Conservation (phyloP, 768 basidiomycete genomes). For the Russula olivacea region DNA sequence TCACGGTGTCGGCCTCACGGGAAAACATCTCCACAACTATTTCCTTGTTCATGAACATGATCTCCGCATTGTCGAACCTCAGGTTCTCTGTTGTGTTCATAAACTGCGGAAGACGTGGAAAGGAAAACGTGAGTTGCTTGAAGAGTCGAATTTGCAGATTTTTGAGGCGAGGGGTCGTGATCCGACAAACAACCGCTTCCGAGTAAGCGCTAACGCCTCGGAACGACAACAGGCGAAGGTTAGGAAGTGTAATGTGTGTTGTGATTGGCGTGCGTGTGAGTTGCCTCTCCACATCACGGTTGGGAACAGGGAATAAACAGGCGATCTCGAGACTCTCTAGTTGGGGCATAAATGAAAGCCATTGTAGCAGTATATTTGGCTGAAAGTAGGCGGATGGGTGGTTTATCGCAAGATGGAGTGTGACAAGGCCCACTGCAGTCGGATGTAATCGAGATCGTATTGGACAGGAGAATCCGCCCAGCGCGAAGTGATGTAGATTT, state of each 20-base stretch:
- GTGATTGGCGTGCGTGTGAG: neutral
- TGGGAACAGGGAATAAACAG: too few relatives aligned
- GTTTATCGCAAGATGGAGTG: neutral
- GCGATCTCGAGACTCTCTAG: too few relatives aligned
- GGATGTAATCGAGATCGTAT: neutral
- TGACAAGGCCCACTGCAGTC: neutral
- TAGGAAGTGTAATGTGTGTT: neutral
- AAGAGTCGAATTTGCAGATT: neutral
- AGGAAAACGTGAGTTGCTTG: neutral
- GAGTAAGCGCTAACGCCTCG: neutral
- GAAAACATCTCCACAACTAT: neutral
- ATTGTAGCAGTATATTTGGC: too few relatives aligned
- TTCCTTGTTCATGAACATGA: too few relatives aligned
- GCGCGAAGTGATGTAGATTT: neutral
- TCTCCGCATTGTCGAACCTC: too few relatives aligned
- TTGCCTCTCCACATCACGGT: neutral
- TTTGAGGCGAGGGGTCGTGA: neutral
- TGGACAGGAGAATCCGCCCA: neutral
- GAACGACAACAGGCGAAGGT: neutral
- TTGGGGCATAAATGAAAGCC: too few relatives aligned
- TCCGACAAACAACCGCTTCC: neutral
- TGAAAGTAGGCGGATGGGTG: too few relatives aligned
- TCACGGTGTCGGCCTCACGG: neutral
- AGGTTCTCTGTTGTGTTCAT: neutral
- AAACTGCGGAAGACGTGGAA: neutral